Evolutionary conservation across 2,329 filamentous ascomycete species (phyloP).

Genomic region (Apiospora saccharicola): DNA sequence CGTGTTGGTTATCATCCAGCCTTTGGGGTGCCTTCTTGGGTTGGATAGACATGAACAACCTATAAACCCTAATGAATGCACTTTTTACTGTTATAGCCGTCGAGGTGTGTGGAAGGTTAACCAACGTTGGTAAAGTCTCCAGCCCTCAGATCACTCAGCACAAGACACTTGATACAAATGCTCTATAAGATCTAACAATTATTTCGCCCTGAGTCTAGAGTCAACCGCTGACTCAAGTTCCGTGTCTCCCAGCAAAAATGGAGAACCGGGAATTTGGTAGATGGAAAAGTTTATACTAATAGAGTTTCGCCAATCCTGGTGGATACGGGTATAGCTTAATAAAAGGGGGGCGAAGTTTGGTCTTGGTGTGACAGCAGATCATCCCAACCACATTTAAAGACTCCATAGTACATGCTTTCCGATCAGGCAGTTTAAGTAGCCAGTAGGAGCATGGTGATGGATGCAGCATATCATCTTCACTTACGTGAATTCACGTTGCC

Average conservation of each 20-base stretch:
- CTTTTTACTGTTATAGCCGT: background rate
- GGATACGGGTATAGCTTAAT: background rate
- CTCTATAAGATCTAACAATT: background rate
- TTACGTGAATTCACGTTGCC: background rate
- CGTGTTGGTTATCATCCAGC: too few species aligned
- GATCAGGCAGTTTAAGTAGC: background rate
- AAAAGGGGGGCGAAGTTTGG: too few species aligned
- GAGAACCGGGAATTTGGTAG: background rate
- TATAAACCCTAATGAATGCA: background rate
- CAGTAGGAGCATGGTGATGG: background rate
- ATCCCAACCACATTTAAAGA: background rate
- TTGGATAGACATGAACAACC: background rate
- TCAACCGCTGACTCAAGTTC: background rate
- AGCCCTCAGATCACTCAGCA: background rate
- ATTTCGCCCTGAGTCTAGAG: too few species aligned
- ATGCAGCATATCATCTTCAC: background rate
- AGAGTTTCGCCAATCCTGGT: background rate
- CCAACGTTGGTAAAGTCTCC: too few species aligned
- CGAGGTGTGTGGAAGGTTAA: too few species aligned
- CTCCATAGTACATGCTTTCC: background rate
- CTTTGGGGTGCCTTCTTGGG: too few species aligned
- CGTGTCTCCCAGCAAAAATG: background rate
- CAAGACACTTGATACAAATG: background rate
- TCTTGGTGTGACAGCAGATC: background rate
- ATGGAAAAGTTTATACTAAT: background rate